A percentile compares a stretch with the other conserved stretches of the same genome.
phyloP scores from a whole-genome alignment of 2,329 filamentous ascomycete species.

The Botrytis paeoniae region DNA sequence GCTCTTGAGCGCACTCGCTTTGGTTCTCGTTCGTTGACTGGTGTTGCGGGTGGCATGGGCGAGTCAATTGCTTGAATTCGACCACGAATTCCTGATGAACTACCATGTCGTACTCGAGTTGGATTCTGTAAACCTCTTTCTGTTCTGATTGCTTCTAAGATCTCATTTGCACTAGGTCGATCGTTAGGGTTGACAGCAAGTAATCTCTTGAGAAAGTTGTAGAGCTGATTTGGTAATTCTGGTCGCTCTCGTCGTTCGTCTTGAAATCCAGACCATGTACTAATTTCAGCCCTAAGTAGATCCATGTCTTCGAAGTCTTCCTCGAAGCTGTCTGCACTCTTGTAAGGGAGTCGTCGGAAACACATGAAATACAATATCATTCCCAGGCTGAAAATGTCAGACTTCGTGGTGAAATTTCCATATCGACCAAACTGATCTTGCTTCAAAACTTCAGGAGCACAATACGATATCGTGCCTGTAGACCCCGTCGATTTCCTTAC shows the following conservation, averaged over 20 bases:
- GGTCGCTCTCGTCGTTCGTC: conserved; percentile 70
- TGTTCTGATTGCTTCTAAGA: conserved; percentile 51
- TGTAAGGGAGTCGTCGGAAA: conserved; percentile 84
- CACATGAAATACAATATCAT: conserved; percentile 99
- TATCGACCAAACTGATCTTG: conserved; percentile 67
- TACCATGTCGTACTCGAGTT: conserved; percentile 30
- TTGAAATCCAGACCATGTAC: conserved; percentile 81
- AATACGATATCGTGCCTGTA: conserved; percentile 96
- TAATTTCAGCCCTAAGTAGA: conserved; percentile 78
- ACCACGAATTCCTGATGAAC: conserved; percentile 29
- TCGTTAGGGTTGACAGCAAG: conserved; percentile 73
- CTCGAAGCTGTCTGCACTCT: conserved; percentile 75
- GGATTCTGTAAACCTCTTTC: conserved; percentile 37
- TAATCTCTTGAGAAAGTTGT: conserved; percentile 76
- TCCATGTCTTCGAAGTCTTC: conserved; percentile 94
- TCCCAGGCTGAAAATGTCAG: conserved; percentile 94
- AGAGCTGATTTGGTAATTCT: conserved; percentile 83
- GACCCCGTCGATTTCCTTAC: conserved; percentile 86
- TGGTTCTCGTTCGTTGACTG: conserved; percentile 32
- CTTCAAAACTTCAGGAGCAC: conserved; percentile 86
- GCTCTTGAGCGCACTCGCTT: conserved; percentile 30
- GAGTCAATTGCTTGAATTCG: conserved; percentile 37
- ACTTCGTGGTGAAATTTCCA: conserved; percentile 94
- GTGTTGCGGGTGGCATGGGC: conserved; percentile 33
- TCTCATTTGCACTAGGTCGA: conserved; percentile 81